These are phyloP conservation scores for Botrytis tulipae DNA, from an alignment of 2,329 filamentous ascomycete genomes.

Conservation along the genomic window DNA sequence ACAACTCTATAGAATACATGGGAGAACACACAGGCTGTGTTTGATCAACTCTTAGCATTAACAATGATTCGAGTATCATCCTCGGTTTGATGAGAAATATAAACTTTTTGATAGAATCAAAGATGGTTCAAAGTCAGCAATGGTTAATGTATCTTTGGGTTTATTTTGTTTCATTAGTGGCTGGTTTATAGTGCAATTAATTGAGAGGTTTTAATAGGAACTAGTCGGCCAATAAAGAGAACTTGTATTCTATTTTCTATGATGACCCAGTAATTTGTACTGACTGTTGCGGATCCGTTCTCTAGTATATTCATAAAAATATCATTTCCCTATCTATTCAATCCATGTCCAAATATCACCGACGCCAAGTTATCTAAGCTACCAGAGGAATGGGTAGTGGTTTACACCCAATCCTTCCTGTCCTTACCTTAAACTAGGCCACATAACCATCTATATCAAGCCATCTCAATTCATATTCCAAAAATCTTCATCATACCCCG, in stretches of 20 bases:
- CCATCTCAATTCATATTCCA: background rate
- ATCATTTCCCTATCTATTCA: background rate
- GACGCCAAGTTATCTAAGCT: background rate
- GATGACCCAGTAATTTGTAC: background rate
- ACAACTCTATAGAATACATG: background rate
- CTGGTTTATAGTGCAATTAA: too few relatives aligned
- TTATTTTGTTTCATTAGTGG: too few relatives aligned
- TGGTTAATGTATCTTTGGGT: fast-evolving
- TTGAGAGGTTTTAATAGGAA: background rate
- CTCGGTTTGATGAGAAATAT: background rate
- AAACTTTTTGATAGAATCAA: too few relatives aligned
- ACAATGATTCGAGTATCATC: background rate
- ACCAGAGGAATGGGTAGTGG: background rate
- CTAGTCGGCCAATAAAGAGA: too few relatives aligned
- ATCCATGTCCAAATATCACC: background rate
- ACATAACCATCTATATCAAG: background rate
- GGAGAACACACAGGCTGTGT: background rate
- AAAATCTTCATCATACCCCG: background rate
- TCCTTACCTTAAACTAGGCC: background rate
- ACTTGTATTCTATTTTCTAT: background rate
- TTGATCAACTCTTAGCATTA: background rate
- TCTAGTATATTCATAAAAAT: background rate
- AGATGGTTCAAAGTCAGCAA: too few relatives aligned
- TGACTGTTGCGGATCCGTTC: background rate
- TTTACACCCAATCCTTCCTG: background rate